phyloP scores from a whole-genome alignment of 192 early-diverging fungal species.

The Obelidium mucronatum region DNA sequence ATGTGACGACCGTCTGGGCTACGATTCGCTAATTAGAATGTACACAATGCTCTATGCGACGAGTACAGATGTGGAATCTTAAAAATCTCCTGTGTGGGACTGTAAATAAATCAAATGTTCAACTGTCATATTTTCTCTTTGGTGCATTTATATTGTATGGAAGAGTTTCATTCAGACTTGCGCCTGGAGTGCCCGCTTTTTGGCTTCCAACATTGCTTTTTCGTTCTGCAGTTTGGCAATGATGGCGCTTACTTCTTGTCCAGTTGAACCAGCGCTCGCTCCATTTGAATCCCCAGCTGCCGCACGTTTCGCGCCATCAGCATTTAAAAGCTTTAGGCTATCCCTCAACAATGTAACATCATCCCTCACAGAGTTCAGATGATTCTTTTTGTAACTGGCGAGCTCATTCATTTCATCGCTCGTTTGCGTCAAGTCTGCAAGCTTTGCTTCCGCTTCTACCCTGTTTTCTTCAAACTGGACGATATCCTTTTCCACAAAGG shows the following conservation, averaged over 20 bases:
- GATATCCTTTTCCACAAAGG: conserved; percentile 32
- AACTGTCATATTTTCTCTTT: background rate
- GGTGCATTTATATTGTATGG: background rate
- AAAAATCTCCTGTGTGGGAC: too few relatives aligned
- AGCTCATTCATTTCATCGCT: conserved; percentile 34
- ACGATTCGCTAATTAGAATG: conserved; percentile 85
- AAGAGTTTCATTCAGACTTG: background rate
- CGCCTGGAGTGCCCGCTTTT: conserved; percentile 19
- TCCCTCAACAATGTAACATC: conserved; percentile 34
- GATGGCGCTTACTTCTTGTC: conserved; percentile 10
- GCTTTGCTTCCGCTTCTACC: conserved; percentile 13
- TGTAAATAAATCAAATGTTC: background rate
- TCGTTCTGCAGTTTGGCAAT: conserved; percentile 15
- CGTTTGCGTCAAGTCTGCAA: conserved; percentile 9
- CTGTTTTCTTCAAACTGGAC: background rate
- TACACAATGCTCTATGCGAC: conserved; percentile 60
- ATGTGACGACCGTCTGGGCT: conserved; percentile 85
- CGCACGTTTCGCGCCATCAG: background rate
- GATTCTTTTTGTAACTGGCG: conserved; percentile 29
- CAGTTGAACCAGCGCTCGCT: background rate
- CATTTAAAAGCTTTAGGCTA: conserved; percentile 19
- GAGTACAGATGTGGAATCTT: too few relatives aligned
- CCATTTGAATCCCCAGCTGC: background rate
- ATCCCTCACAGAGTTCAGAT: conserved; percentile 29
- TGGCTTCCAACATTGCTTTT: conserved; percentile 22